Conservation (phyloP, 2,329 filamentous ascomycete species). For the Grosmannia huntii region DNA sequence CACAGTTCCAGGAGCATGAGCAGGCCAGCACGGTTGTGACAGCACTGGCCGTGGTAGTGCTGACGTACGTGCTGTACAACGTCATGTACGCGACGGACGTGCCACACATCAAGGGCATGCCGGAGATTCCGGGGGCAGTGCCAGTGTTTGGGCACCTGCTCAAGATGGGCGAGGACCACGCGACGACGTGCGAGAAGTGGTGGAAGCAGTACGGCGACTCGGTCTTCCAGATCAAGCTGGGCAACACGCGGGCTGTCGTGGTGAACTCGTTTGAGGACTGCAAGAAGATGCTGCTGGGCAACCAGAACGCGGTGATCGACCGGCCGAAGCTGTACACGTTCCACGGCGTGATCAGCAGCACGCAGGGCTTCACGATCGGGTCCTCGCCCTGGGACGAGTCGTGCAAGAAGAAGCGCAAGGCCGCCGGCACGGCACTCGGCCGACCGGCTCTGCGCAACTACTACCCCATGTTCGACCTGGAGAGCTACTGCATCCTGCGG, state of each 20-base stretch:
- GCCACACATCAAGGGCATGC: slow-evolving; percentile 47
- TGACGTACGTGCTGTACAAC: slow-evolving; percentile 7
- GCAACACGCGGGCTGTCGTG: slow-evolving; percentile 62
- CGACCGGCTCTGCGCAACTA: slow-evolving; percentile 57
- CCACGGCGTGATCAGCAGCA: slow-evolving; percentile 64
- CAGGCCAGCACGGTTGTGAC: slow-evolving; percentile 7
- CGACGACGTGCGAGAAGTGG: slow-evolving; percentile 40
- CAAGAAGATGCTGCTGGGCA: slow-evolving; percentile 61
- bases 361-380: slow-evolving; percentile 71
- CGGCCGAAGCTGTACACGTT: slow-evolving; percentile 72
- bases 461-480: slow-evolving; percentile 71
- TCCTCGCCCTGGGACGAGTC: slow-evolving; percentile 77
- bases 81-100: slow-evolving; percentile 36
- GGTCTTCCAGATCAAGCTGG: slow-evolving; percentile 55
- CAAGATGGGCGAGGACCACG: slow-evolving; percentile 45
- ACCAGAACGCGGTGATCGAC: slow-evolving; percentile 67
- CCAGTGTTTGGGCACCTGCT: slow-evolving; percentile 52
- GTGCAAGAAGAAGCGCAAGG: slow-evolving; percentile 65
- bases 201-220: slow-evolving; percentile 44
- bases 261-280: slow-evolving; percentile 69
- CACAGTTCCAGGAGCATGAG: slow-evolving; percentile 5
- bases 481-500: slow-evolving; percentile 57
- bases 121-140: slow-evolving; percentile 43
- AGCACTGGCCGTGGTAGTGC: slow-evolving; percentile 2
- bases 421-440: slow-evolving; percentile 66